These are phyloP conservation scores for Trypanosoma melophagium DNA, from an alignment of 208 protist species.

Conservation along the genomic window DNA sequence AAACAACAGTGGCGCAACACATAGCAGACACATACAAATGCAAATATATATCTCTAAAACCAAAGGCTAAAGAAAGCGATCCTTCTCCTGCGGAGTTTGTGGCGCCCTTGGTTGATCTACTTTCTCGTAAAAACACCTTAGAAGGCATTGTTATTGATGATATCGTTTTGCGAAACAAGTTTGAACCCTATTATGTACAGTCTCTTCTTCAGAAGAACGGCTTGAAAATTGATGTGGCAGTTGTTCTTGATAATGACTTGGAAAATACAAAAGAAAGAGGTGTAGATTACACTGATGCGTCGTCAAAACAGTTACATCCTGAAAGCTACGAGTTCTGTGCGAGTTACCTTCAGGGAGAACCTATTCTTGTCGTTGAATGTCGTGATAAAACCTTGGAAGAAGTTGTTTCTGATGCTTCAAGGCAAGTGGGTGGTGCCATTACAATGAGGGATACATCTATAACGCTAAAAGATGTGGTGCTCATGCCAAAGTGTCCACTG, in stretches of 20 bases:
- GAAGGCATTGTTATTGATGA: slow-evolving; percentile 84
- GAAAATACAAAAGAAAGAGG: slow-evolving; percentile 42
- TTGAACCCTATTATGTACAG: slow-evolving; percentile 73
- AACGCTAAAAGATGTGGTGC: slow-evolving; percentile 47
- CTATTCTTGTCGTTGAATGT: slow-evolving; percentile 53
- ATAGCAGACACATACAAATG: slow-evolving; percentile 55
- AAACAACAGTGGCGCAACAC: slow-evolving; percentile 64
- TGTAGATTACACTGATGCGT: slow-evolving; percentile 38
- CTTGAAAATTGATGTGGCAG: slow-evolving; percentile 60
- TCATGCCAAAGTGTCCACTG: slow-evolving; percentile 62
- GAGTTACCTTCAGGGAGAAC: slow-evolving; percentile 18
- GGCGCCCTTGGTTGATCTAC: slow-evolving; percentile 36
- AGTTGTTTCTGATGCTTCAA: slow-evolving; percentile 36
- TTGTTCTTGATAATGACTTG: slow-evolving; percentile 57
- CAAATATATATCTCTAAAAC: slow-evolving; percentile 65
- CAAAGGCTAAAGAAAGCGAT: slow-evolving; percentile 6
- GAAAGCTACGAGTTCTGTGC: slow-evolving; percentile 81
- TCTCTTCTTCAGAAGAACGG: slow-evolving; percentile 52
- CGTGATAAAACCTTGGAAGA: slow-evolving; percentile 34
- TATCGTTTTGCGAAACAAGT: slow-evolving; percentile 63
- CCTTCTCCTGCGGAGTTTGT: slow-evolving; percentile 35
- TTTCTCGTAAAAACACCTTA: slow-evolving; percentile 38
- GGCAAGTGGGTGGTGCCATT: slow-evolving; percentile 38
- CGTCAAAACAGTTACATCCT: slow-evolving; percentile 57
- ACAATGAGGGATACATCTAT: slow-evolving; percentile 29